These are phyloP conservation scores for Aspergillus sergii DNA, from an alignment of 2,329 filamentous ascomycete species.

Conservation along the genomic window DNA sequence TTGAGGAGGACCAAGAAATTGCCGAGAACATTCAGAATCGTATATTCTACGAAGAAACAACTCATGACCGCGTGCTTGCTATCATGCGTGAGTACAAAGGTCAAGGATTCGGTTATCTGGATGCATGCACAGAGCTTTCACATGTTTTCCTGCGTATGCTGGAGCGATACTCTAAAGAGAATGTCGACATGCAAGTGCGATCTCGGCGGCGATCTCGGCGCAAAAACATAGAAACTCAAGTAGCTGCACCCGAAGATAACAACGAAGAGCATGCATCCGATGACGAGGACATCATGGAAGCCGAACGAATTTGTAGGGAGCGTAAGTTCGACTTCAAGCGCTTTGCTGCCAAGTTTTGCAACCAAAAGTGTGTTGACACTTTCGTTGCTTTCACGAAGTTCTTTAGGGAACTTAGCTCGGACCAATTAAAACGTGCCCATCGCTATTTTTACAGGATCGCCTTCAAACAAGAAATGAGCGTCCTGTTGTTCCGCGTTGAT, in stretches of 20 bases:
- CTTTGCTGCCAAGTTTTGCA: conserved; percentile 78
- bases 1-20: conserved; percentile 96
- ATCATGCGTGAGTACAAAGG: conserved; percentile 87
- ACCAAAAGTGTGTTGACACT: conserved; percentile 83
- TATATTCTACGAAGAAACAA: conserved; percentile 97
- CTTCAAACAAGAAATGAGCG: conserved; percentile 90
- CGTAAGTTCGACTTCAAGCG: conserved; percentile 91
- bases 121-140: conserved; percentile 85
- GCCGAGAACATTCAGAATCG: conserved; percentile 95
- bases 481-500: conserved; percentile 87
- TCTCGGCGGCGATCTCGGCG: conserved; percentile 73
- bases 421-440: conserved; percentile 87
- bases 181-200: conserved; percentile 88
- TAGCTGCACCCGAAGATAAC: conserved; percentile 48
- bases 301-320: conserved; percentile 73
- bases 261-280: conserved; percentile 62
- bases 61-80: conserved; percentile 81
- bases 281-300: conserved; percentile 72
- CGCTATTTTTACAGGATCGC: conserved; percentile 92
- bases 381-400: conserved; percentile 79
- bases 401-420: conserved; percentile 75
- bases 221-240: conserved; percentile 62
- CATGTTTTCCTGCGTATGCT: conserved; percentile 92
- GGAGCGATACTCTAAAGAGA: conserved; percentile 92
- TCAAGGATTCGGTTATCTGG: conserved; percentile 90